Percentiles rank a stretch among this genome's conserved stretches.
These are phyloP conservation scores for Serendipita sp. DNA, from an alignment of 768 basidiomycete genomes.

Conservation along the genomic window DNA sequence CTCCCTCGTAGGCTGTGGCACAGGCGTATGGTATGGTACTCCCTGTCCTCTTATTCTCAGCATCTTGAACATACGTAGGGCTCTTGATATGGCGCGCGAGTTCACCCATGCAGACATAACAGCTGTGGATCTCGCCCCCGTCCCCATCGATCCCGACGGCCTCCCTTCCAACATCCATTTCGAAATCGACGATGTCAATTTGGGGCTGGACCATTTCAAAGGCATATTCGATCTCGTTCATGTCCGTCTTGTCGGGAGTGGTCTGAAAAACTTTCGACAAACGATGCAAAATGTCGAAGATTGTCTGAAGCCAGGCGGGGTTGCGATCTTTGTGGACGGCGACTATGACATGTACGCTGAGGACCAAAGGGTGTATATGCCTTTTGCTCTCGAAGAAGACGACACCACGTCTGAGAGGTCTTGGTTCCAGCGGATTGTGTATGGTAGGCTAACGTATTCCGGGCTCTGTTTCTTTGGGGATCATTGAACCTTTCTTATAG, in stretches of 20 bases:
- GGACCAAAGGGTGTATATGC: neutral
- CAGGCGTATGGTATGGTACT: neutral
- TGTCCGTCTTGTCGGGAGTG: neutral
- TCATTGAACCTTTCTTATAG: neutral
- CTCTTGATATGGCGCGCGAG: neutral
- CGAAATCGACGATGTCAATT: neutral
- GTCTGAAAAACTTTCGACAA: neutral
- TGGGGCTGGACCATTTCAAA: neutral
- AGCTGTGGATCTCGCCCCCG: neutral
- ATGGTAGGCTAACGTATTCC: neutral
- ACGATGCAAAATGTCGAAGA: neutral
- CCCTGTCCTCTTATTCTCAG: neutral
- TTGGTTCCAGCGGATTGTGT: slow-evolving; percentile 5
- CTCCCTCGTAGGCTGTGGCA: neutral
- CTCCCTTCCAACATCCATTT: neutral
- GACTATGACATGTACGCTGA: slow-evolving; percentile 4
- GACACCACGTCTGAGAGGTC: neutral
- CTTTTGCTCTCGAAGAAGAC: slow-evolving; percentile 1
- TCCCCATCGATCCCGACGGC: neutral
- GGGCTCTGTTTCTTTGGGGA: no score
- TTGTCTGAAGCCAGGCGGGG: neutral
- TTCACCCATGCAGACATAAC: neutral
- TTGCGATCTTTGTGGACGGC: neutral
- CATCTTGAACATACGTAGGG: neutral
- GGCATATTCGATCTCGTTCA: neutral